Conservation (phyloP, 2,329 filamentous ascomycete genomes). For the Venturia pyrina region DNA sequence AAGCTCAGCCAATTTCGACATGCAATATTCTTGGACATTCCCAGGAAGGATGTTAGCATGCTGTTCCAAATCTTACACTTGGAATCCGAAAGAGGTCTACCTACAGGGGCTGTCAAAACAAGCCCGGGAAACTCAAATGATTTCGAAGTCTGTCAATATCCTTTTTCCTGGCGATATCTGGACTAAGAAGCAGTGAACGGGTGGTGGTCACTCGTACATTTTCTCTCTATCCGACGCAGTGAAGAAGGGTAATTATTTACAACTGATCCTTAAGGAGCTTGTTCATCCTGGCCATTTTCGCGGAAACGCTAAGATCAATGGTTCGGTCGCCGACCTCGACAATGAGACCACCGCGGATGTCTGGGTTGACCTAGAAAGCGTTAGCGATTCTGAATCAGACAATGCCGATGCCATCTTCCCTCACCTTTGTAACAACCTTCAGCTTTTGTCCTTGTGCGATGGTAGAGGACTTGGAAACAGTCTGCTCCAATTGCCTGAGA, state of each 20-base stretch:
- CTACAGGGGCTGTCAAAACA: too few species aligned
- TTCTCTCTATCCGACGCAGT: neutral
- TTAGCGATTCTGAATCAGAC: neutral
- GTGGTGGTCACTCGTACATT: neutral
- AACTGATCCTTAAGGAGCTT: constrained; percentile 93
- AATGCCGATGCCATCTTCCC: constrained; percentile 17
- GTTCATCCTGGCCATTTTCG: constrained; percentile 97
- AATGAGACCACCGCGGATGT: constrained; percentile 85
- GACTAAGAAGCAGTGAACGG: neutral
- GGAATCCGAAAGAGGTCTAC: too few species aligned
- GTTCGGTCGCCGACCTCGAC: constrained; percentile 97
- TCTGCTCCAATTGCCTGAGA: constrained; percentile 73
- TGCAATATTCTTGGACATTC: too few species aligned
- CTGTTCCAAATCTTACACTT: too few species aligned
- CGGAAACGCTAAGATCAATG: constrained; percentile 91
- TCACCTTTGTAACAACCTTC: constrained; percentile 85
- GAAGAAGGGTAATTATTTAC: constrained; percentile 52
- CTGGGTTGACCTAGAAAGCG: constrained; percentile 66
- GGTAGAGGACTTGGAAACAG: constrained; percentile 82
- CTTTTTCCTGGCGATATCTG: too few species aligned
- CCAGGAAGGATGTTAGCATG: too few species aligned
- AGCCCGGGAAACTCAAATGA: too few species aligned
- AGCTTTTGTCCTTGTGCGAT: constrained; percentile 90
- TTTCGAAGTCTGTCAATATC: too few species aligned
- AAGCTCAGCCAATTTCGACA: too few species aligned